These are phyloP conservation scores for Lyophyllum semitale DNA, from an alignment of 768 basidiomycete species.

Conservation along the genomic window DNA sequence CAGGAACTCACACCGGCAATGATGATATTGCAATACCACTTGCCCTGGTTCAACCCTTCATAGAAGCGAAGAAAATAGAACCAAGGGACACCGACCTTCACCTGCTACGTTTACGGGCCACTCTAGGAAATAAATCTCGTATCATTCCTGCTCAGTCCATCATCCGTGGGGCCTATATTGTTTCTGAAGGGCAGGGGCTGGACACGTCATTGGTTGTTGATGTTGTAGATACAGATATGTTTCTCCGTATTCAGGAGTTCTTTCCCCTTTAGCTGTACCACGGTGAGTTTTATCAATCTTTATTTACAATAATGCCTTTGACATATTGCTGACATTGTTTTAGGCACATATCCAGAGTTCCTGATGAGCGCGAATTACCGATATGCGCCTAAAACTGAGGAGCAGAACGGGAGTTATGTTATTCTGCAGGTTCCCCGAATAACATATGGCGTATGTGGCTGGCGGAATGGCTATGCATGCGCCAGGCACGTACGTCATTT, in stretches of 20 bases:
- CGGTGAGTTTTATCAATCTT: too few relatives aligned
- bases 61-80: not conserved
- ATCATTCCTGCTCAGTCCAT: not conserved
- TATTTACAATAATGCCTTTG: too few relatives aligned
- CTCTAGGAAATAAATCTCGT: not conserved
- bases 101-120: not conserved
- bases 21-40: not conserved
- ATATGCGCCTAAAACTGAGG: too few relatives aligned
- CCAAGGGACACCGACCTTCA: slow-evolving; percentile 1
- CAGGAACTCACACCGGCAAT: not conserved
- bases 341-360: too few relatives aligned
- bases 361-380: too few relatives aligned
- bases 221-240: slow-evolving; percentile 3
- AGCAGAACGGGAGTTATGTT: too few relatives aligned
- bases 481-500: too few relatives aligned
- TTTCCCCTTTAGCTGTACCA: too few relatives aligned
- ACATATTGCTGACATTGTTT: too few relatives aligned
- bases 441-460: too few relatives aligned
- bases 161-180: slow-evolving; percentile 1
- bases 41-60: not conserved
- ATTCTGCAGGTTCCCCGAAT: too few relatives aligned
- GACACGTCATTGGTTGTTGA: not conserved
- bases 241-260: not conserved
- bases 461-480: too few relatives aligned
- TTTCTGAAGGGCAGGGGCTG: not conserved